Evolutionary conservation across 2,329 filamentous ascomycete genomes (phyloP).

Genomic region (Ambrosiella cleistominuta): DNA sequence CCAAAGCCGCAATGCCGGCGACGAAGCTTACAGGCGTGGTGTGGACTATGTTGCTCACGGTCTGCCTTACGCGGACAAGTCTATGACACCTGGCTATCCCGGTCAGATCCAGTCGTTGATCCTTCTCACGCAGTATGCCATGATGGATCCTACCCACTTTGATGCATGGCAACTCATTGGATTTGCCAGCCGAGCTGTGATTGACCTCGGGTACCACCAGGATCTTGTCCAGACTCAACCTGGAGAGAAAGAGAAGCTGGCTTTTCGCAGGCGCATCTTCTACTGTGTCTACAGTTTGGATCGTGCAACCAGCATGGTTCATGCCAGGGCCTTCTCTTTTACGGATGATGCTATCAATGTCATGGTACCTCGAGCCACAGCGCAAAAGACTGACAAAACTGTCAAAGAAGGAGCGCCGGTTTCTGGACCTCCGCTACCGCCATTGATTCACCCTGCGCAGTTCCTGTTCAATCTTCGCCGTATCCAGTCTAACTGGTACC

Average conservation of each 20-base stretch:
- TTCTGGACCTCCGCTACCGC: constrained; percentile 26
- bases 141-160: constrained; percentile 78
- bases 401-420: constrained; percentile 24
- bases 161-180: constrained; percentile 90
- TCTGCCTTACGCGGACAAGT: constrained; percentile 60
- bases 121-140: constrained; percentile 73
- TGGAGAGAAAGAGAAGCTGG: constrained; percentile 50
- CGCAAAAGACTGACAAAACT: constrained; percentile 17
- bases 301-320: constrained; percentile 74
- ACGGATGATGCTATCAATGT: constrained; percentile 78
- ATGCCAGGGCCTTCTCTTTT: constrained; percentile 79
- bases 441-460: constrained; percentile 46
- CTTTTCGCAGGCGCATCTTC: constrained; percentile 68
- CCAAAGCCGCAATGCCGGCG: constrained; percentile 51
- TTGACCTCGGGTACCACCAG: constrained; percentile 86
- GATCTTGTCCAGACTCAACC: constrained; percentile 59
- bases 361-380: constrained; percentile 41
- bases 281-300: constrained; percentile 85
- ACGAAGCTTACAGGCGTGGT: constrained; percentile 41
- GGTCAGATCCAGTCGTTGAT: constrained; percentile 76
- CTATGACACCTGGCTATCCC: constrained; percentile 69
- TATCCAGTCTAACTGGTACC: constrained; percentile 78
- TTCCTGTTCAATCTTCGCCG: constrained; percentile 70
- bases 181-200: constrained; percentile 68
- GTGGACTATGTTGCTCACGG: constrained; percentile 44